Conservation (phyloP, 352 stramenopile genomes). For the Globisporangium barbulae region DNA sequence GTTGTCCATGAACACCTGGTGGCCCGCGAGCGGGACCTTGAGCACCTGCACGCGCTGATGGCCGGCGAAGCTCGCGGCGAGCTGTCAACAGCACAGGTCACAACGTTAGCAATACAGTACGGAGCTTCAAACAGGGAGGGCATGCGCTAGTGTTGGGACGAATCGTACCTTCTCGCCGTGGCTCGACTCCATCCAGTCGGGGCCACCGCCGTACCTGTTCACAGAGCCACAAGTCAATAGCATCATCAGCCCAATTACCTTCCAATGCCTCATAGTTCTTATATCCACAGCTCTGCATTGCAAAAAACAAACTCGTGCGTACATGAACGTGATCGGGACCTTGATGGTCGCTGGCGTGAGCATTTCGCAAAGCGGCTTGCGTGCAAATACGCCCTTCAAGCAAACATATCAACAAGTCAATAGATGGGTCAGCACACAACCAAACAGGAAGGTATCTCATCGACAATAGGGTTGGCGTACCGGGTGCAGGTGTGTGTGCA, state of each 20-base stretch:
- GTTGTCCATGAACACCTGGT: conserved; percentile 78
- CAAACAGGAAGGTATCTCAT: neutral
- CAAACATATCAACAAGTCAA: neutral
- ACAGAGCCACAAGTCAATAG: neutral
- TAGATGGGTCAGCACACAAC: neutral
- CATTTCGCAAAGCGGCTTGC: conserved; percentile 53
- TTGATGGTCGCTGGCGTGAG: conserved; percentile 48
- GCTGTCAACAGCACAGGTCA: conserved; percentile 5
- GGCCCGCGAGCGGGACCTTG: conserved; percentile 42
- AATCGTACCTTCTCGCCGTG: conserved; percentile 43
- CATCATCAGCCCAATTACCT: too few species aligned
- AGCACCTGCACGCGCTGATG: conserved; percentile 42
- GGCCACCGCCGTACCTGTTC: conserved; percentile 44
- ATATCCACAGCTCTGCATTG: too few species aligned
- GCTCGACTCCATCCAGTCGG: conserved; percentile 66
- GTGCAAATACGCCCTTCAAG: conserved; percentile 41
- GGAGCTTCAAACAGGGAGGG: neutral
- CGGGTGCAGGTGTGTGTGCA: conserved; percentile 63
- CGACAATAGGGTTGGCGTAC: conserved; percentile 17
- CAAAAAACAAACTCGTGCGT: conserved; percentile 8
- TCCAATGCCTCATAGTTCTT: too few species aligned
- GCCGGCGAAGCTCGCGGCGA: conserved; percentile 32
- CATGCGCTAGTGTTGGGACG: neutral
- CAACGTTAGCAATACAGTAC: neutral
- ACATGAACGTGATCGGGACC: conserved; percentile 70